A percentile compares a stretch with the other conserved stretches of the same genome.
phyloP scores from a whole-genome alignment of 768 basidiomycete species.

The Collybia mongolica region DNA sequence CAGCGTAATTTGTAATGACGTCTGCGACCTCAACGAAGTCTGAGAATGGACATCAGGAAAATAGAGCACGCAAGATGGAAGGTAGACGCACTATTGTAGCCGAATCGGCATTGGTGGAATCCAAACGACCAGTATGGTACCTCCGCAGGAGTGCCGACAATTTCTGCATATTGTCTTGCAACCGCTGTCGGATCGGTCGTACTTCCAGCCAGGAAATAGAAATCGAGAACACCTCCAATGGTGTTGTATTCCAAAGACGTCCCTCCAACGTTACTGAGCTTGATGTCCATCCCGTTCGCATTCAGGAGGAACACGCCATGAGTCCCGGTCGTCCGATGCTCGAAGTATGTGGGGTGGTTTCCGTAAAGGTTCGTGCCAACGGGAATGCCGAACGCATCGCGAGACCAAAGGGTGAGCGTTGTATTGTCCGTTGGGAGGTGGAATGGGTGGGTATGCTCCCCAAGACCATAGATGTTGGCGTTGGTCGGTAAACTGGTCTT shows the following conservation, averaged over 20 bases:
- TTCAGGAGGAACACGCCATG: slow-evolving; percentile 72
- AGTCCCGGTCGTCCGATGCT: slow-evolving; percentile 63
- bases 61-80: no score
- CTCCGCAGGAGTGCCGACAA: slow-evolving; percentile 66
- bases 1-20: slow-evolving; percentile 62
- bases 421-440: slow-evolving; percentile 49
- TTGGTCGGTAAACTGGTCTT: slow-evolving; percentile 57
- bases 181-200: slow-evolving; percentile 54
- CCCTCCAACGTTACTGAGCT: slow-evolving; percentile 43
- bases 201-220: slow-evolving; percentile 77
- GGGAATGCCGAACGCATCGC: slow-evolving; percentile 62
- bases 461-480: slow-evolving; percentile 77
- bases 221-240: slow-evolving; percentile 76
- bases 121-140: slow-evolving; percentile 77
- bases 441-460: slow-evolving; percentile 71
- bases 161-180: slow-evolving; percentile 65
- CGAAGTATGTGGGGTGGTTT: slow-evolving; percentile 71
- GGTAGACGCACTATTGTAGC: slow-evolving; percentile 49
- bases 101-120: slow-evolving; percentile 71
- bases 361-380: slow-evolving; percentile 66
- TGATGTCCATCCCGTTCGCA: slow-evolving; percentile 79
- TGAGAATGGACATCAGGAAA: slow-evolving; percentile 17
- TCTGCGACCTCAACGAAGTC: slow-evolving; percentile 62
- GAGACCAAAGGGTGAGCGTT: slow-evolving; percentile 58
- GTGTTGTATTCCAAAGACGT: slow-evolving; percentile 69